Evolutionary conservation across 2,329 filamentous ascomycete species (phyloP).

Genomic region (Penicillium sp.): DNA sequence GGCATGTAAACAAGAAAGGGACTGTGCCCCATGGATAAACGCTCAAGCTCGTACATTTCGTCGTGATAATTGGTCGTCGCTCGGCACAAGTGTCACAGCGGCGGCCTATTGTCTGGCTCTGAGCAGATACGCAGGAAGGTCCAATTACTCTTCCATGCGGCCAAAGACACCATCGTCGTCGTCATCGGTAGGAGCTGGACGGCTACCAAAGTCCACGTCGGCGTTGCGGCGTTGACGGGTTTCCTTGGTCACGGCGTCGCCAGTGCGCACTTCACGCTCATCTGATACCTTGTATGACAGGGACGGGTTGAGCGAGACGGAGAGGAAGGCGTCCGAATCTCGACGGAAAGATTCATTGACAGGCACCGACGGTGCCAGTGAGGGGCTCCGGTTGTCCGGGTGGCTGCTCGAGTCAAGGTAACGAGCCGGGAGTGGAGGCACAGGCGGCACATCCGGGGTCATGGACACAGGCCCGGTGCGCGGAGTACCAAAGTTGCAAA

Average conservation of each 20-base stretch:
- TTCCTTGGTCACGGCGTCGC: constrained; percentile 49
- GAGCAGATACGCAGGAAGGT: constrained; percentile 1
- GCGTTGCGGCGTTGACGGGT: constrained; percentile 33
- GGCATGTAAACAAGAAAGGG: constrained; percentile 24
- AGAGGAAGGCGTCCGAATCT: constrained; percentile 38
- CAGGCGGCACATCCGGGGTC: constrained; percentile 71
- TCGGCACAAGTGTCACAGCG: constrained; percentile 7
- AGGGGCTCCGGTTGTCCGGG: constrained; percentile 57
- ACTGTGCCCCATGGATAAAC: constrained; percentile 23
- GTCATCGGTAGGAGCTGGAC: constrained; percentile 64
- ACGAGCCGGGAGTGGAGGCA: constrained; percentile 76
- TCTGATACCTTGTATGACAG: constrained; percentile 46
- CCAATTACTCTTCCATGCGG: constrained; percentile 75
- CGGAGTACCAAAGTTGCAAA: constrained; percentile 82
- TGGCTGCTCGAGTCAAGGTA: constrained; percentile 60
- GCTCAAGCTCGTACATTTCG: constrained; percentile 37
- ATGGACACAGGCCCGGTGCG: constrained; percentile 59
- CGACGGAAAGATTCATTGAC: constrained; percentile 30
- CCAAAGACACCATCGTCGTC: constrained; percentile 96
- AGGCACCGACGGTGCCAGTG: constrained; percentile 44
- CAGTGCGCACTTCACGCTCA: constrained; percentile 62
- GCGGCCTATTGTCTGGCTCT: constrained; percentile 5
- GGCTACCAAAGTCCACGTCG: constrained; percentile 33
- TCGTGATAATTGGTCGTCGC: constrained; percentile 27
- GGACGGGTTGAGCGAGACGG: constrained; percentile 41